phyloP scores from a whole-genome alignment of 2,329 filamentous ascomycete species.

The Scorias spongiosa region DNA sequence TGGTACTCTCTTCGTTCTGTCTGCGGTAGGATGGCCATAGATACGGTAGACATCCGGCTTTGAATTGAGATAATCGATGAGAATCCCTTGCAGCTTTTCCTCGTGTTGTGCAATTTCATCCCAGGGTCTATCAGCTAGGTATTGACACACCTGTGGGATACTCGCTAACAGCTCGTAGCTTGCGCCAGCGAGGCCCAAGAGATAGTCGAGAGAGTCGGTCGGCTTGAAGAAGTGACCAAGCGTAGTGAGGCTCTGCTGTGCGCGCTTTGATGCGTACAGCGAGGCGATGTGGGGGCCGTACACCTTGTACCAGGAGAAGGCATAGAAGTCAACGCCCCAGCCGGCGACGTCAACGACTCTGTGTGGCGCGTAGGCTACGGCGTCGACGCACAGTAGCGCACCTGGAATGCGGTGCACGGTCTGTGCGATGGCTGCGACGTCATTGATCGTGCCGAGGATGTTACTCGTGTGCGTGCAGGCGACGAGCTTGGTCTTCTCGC shows the following conservation, averaged over 20 bases:
- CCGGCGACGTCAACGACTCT: constrained; percentile 51
- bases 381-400: constrained; percentile 57
- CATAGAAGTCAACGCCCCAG: constrained; percentile 59
- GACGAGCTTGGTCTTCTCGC: constrained; percentile 51
- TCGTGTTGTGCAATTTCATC: constrained; percentile 43
- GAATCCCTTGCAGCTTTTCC: constrained; percentile 38
- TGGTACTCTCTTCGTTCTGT: constrained; percentile 39
- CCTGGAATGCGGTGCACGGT: constrained; percentile 37
- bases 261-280: constrained; percentile 47
- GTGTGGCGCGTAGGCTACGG: constrained; percentile 63
- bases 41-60: constrained; percentile 39
- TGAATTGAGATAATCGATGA: constrained; percentile 44
- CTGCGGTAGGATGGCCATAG: constrained; percentile 39
- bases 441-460: constrained; percentile 55
- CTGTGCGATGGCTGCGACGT: constrained; percentile 41
- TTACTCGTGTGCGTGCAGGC: constrained; percentile 61
- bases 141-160: constrained; percentile 46
- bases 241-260: constrained; percentile 41
- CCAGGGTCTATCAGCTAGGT: constrained; percentile 35
- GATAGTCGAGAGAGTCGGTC: constrained; percentile 43
- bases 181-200: constrained; percentile 51
- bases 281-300: constrained; percentile 62
- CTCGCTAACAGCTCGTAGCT: constrained; percentile 55
- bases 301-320: constrained; percentile 73
- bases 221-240: constrained; percentile 55